Evolutionary conservation across 177 flowering plant species (phyloP), one percentile per base, ranked within the genome.

Genomic region (Vitis hybrid): DNA sequence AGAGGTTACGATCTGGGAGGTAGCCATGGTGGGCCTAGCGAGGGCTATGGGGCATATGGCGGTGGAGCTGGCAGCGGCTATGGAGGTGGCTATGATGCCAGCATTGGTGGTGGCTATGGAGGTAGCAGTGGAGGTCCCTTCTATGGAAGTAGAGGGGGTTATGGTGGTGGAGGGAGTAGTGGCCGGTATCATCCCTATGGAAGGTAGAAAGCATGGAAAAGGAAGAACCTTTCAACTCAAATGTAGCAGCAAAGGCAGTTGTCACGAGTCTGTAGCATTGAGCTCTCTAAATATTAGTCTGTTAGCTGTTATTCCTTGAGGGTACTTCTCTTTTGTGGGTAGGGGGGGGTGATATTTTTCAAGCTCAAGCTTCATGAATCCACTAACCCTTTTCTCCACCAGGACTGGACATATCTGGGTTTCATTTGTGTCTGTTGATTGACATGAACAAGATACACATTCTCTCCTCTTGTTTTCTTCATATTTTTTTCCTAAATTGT

Each of bases 181-280:
- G 74, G 90, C 69, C 86, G 98, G 13, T 92, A 92, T 68, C 98
- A 94, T 84, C 98, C 98, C 45, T 94, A 94, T 66, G 83, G 84
- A 62, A 87, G 97, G 76, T 93, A 91, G 88, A 75, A 33, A 26
- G 67, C 21, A 12, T 18, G 21, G 7, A 39, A 39, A 45, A 19
- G 67, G 33, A 50, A 22, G 72, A 9, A 53, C 6, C 55, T 33
- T 19, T 50, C 14, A 58, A 58, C 49, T 48, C 22, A 10, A 61
- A 51, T 67, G 65, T 55, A 15, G 31, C 69, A 10, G 52, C 70
- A 16, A 15, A 22, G 26, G 26, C 45, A 33, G 45, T 33, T 33
- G 45, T 33, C 45, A 4, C 3, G 45, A 33, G 6, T 33, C 45
- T 33, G 45, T 33, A 33, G 45, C 45, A 33, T 33, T 33, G 6